Conservation (phyloP, 495 filamentous ascomycete species). For the Penicillium mononematosum region DNA sequence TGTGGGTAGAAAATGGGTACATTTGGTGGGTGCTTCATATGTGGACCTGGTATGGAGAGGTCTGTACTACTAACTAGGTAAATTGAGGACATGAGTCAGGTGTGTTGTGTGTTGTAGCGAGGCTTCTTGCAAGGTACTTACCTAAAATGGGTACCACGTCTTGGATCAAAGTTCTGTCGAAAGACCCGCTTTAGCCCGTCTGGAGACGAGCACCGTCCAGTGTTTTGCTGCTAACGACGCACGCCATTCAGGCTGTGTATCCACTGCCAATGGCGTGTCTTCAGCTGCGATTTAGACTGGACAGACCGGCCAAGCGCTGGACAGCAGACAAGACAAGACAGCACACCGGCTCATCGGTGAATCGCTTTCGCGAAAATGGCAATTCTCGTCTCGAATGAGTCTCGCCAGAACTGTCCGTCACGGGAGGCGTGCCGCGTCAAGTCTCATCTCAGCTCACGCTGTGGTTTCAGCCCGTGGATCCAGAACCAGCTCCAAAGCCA, state of each 20-base stretch:
- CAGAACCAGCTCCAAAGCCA: neutral
- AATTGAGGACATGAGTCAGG: neutral
- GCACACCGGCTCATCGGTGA: neutral
- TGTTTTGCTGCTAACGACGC: neutral
- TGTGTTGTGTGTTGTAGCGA: neutral
- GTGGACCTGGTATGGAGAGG: neutral
- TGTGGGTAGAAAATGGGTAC: neutral
- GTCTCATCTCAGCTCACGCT: slow-evolving; percentile 4
- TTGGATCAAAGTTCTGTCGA: neutral
- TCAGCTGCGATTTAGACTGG: neutral
- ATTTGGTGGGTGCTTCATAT: neutral
- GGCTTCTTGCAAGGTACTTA: neutral
- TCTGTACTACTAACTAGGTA: neutral
- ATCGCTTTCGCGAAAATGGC: neutral
- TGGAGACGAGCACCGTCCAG: neutral
- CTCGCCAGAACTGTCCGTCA: neutral
- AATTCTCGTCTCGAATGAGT: neutral
- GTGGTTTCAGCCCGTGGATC: neutral
- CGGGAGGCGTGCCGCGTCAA: neutral
- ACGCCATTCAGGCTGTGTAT: neutral
- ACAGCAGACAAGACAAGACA: neutral
- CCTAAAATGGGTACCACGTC: neutral
- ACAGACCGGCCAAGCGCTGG: neutral
- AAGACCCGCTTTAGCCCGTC: slow-evolving; percentile 3
- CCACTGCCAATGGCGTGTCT: neutral